A percentile compares a stretch with the other conserved stretches of the same genome.
Evolutionary conservation across 2,329 filamentous ascomycete genomes (phyloP).

Genomic region (Sphaerulina populicola): DNA sequence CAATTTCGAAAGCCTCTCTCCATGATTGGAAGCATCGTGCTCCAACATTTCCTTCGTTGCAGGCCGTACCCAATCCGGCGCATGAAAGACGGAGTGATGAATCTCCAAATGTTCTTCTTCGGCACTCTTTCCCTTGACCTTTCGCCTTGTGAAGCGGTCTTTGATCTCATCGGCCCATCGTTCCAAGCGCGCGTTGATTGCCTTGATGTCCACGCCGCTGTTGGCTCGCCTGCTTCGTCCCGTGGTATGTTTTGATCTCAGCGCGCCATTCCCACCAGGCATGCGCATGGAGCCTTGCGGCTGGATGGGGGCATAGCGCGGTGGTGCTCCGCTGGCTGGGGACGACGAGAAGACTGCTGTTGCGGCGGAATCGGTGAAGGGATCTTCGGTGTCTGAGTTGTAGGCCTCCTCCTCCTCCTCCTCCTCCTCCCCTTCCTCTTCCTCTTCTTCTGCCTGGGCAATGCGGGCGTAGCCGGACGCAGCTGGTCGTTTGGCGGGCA

Average conservation of each 20-base stretch:
- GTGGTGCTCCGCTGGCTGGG: constrained; percentile 21
- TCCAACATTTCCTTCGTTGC: constrained; percentile 67
- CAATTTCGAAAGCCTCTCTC: constrained; percentile 60
- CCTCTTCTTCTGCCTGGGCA: constrained; percentile 46
- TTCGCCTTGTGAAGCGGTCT: constrained; percentile 84
- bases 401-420: constrained; percentile 22
- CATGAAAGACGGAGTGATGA: constrained; percentile 92
- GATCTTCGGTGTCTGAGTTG: constrained; percentile 35
- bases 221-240: constrained; percentile 56
- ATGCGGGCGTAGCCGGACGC: constrained; percentile 46
- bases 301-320: constrained; percentile 42
- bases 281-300: constrained; percentile 39
- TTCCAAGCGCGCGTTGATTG: constrained; percentile 91
- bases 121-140: constrained; percentile 61
- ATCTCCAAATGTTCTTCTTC: constrained; percentile 90
- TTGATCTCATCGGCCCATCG: constrained; percentile 98
- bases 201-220: constrained; percentile 92
- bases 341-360: constrained; percentile 33
- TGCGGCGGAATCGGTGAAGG: constrained; percentile 24
- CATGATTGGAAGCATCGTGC: constrained; percentile 37
- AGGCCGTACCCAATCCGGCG: constrained; percentile 78
- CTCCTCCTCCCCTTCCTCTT: constrained; percentile 24
- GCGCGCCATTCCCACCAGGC: constrained; percentile 25
- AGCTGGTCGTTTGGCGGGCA: constrained; percentile 34
- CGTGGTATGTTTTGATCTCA: too few relatives aligned